Base-by-base conservation (phyloP, 495 filamentous ascomycete species). In the Elaphomyces granulatus region DNA sequence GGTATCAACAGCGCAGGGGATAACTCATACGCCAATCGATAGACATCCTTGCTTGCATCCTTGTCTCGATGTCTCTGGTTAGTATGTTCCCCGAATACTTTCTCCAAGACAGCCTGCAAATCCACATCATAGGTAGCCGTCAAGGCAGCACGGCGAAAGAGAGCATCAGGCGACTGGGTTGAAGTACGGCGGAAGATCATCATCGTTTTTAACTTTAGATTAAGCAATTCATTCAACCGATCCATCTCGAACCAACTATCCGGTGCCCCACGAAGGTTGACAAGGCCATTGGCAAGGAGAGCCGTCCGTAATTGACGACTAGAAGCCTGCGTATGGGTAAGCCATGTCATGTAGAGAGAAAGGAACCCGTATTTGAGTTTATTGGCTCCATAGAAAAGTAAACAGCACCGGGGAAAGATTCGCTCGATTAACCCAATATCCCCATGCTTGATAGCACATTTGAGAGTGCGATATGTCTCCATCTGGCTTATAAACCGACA, bases 331-430 rank as follows among this genome's bases (percentile, higher is more conserved):
- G 43, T 45, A 3, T 33, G 33, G 3, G 38, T 45, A 20, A 48
- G 42, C 42, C 43, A 42, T 35, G 37, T 45, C 32, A 48, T 32
- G 37, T 48, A 48, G 15, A 48, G 36, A 30, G 38, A 47, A 19
- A 41, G 30, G 37, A 45, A 45, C 1, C 31, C 36, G 34, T 46
- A 48, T 39, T 45, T 46, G 17, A 33, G 31, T 26, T 46, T 38
- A 19, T 34, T 36, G 18, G 36, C 32, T 17, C 42, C 46, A 31
- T 41, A 20, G 28, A 48, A 48, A n/a, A 38, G 42, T 20, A 47
- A 17, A 34, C 42, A 38, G 18, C 34, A 47, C 20, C 34, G 3
- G 30, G 30, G 20, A 41, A 41, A 31, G 9, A 45, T 16, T 36
- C 28, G 46, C 28, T 20, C 20, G 23, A 48, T 46, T 17, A 45